These are phyloP conservation scores for Podosphaera aphanis DNA, from an alignment of 2,329 filamentous ascomycete species.

Conservation along the genomic window DNA sequence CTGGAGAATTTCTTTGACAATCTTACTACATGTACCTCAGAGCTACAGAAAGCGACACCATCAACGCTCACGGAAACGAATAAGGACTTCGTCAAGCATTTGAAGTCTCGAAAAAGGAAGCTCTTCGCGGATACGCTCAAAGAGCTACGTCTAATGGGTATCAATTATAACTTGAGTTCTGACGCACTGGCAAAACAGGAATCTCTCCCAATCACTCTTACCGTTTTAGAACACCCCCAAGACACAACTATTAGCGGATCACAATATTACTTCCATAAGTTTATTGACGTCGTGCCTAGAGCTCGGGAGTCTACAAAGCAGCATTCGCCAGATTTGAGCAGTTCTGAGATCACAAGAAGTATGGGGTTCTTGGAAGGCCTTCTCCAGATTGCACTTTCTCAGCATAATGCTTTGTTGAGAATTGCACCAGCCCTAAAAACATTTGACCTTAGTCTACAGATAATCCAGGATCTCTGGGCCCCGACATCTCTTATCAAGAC, in stretches of 20 bases:
- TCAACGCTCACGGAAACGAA: slow-evolving; percentile 65
- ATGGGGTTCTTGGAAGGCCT: slow-evolving; percentile 73
- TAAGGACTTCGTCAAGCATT: slow-evolving; percentile 59
- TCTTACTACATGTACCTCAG: slow-evolving; percentile 41
- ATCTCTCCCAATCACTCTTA: slow-evolving; percentile 45
- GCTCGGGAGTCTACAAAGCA: slow-evolving; percentile 43
- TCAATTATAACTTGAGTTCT: slow-evolving; percentile 59
- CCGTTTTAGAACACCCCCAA: slow-evolving; percentile 24
- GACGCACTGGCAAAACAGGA: slow-evolving; percentile 51
- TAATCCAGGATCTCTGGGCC: slow-evolving; percentile 19
- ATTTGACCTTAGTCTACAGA: slow-evolving; percentile 9
- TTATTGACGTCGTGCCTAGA: slow-evolving; percentile 48
- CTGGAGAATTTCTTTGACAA: slow-evolving; percentile 46
- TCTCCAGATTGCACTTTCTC: slow-evolving; percentile 37
- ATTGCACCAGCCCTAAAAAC: slow-evolving; percentile 4
- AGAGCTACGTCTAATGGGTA: slow-evolving; percentile 66
- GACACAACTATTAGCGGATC: slow-evolving; percentile 19
- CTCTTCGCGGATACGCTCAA: slow-evolving; percentile 76
- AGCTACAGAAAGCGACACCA: slow-evolving; percentile 68
- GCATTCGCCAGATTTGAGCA: slow-evolving; percentile 66
- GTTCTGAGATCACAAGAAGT: slow-evolving; percentile 56
- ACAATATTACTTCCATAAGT: slow-evolving; percentile 57
- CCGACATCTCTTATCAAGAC: slow-evolving; percentile 14
- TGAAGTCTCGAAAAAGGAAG: slow-evolving; percentile 75
- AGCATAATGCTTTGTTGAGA: slow-evolving; percentile 23